These are phyloP conservation scores for Suhomyces wounanorum DNA, from an alignment of 1,139 yeast genomes.

Conservation along the genomic window DNA sequence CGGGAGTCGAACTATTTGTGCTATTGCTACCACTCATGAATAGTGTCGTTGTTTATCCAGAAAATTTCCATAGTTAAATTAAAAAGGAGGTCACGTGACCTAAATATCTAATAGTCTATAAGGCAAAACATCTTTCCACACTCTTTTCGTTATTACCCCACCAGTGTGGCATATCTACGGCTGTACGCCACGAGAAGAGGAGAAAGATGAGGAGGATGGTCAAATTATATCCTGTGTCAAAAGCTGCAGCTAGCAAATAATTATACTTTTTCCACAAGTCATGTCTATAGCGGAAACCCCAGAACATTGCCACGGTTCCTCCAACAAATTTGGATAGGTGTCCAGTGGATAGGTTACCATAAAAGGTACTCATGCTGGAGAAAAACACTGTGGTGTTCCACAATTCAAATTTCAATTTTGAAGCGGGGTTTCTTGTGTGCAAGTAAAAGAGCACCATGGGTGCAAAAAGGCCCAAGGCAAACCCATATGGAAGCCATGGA, in stretches of 20 bases:
- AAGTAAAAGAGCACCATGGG: conserved; percentile 37
- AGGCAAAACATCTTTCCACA: conserved; percentile 46
- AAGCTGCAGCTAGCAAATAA: conserved; percentile 51
- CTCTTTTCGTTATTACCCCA: conserved; percentile 48
- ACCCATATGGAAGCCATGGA: conserved; percentile 47
- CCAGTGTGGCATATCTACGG: conserved; percentile 44
- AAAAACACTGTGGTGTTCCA: conserved; percentile 55
- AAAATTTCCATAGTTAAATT: background rate
- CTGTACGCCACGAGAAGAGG: conserved; percentile 34
- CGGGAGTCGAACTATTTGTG: conserved; percentile 21
- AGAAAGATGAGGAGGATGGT: conserved; percentile 41
- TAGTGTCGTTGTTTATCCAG: background rate
- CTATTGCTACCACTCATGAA: conserved; percentile 4
- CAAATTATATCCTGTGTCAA: conserved; percentile 51
- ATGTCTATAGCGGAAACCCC: conserved; percentile 40
- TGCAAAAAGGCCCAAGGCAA: conserved; percentile 39
- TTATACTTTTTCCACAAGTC: conserved; percentile 45
- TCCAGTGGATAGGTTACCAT: conserved; percentile 55
- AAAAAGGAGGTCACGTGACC: background rate
- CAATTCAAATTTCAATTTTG: conserved; percentile 30
- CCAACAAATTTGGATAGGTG: conserved; percentile 48
- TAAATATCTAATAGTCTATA: background rate
- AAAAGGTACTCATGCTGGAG: conserved; percentile 48
- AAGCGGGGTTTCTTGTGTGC: conserved; percentile 26
- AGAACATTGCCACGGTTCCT: conserved; percentile 49